Percentiles rank a stretch among this genome's conserved stretches.
phyloP scores from a whole-genome alignment of 441 rosid genomes.

The Monsonia emarginata region DNA sequence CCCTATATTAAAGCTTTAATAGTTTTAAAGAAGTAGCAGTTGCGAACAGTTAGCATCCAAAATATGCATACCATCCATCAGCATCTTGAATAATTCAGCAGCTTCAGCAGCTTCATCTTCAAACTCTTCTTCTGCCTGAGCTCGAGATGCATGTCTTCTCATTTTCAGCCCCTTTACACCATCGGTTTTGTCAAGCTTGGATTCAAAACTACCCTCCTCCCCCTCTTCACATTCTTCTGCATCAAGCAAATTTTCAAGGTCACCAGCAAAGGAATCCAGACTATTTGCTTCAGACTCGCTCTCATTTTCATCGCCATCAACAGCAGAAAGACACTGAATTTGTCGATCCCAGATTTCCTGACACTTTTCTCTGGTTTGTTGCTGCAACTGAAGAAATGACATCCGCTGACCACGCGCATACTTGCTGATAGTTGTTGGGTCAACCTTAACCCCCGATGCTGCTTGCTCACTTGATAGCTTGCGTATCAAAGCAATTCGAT shows the following conservation, averaged over 20 bases:
- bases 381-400: slow-evolving; percentile 98
- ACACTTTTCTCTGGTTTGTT: slow-evolving; percentile 96
- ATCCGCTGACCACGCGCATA: slow-evolving; percentile 98
- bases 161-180: slow-evolving; percentile 86
- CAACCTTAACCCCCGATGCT: slow-evolving; percentile 90
- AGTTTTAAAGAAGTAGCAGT: slow-evolving; percentile 3
- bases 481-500: slow-evolving; percentile 98
- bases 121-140: slow-evolving; percentile 82
- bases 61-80: slow-evolving; percentile 74
- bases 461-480: slow-evolving; percentile 99
- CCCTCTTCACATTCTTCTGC: slow-evolving; percentile 89
- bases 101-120: slow-evolving; percentile 98
- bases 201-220: slow-evolving; percentile 51
- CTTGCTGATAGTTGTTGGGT: slow-evolving; percentile 83
- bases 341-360: slow-evolving; percentile 99
- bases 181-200: slow-evolving; percentile 64
- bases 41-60: slow-evolving; percentile 12
- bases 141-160: slow-evolving; percentile 71
- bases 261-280: slow-evolving; percentile 98
- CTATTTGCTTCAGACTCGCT: slow-evolving; percentile 94
- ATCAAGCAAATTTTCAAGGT: slow-evolving; percentile 91
- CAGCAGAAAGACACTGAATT: slow-evolving; percentile 70
- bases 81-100: slow-evolving; percentile 82
- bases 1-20: neutral
- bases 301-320: slow-evolving; percentile 75